Percentiles rank a stretch among this genome's conserved stretches.
Evolutionary conservation across 2,329 filamentous ascomycete genomes (phyloP).

Genomic region (Lecanosticta acicola): DNA sequence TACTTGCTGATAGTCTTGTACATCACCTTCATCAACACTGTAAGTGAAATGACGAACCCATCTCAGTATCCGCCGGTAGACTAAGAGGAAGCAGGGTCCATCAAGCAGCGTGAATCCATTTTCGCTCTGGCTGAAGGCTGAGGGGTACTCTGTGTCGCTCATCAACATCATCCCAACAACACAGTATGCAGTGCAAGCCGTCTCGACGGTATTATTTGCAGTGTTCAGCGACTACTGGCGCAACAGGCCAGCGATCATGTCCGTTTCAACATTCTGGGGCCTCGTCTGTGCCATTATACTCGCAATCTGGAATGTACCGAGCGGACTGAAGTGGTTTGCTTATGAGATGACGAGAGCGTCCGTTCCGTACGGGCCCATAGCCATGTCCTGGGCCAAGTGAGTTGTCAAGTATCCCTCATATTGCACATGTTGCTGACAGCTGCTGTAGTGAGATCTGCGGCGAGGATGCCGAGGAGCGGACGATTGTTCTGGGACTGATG

Average conservation of each 20-base stretch:
- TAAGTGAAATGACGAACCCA: conserved; percentile 28
- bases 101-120: conserved; percentile 21
- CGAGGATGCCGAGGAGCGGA: conserved; percentile 58
- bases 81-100: conserved; percentile 19
- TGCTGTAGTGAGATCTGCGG: conserved; percentile 46
- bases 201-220: conserved; percentile 58
- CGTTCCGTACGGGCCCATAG: conserved; percentile 31
- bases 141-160: conserved; percentile 45
- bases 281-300: conserved; percentile 26
- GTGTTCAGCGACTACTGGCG: conserved; percentile 20
- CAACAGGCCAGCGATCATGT: conserved; percentile 19
- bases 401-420: background rate
- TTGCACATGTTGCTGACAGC: conserved; percentile 6
- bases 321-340: conserved; percentile 31
- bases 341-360: conserved; percentile 30
- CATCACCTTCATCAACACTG: conserved; percentile 58
- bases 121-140: conserved; percentile 31
- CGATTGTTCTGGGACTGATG: conserved; percentile 60
- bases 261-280: conserved; percentile 18
- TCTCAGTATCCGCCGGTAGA: background rate
- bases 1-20: conserved; percentile 56
- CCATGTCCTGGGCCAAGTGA: conserved; percentile 42
- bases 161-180: conserved; percentile 54
- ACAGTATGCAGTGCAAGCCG: conserved; percentile 49
- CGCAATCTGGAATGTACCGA: conserved; percentile 31